phyloP scores from a whole-genome alignment of 2,329 filamentous ascomycete species.

The Microdochium trichocladiopsis region DNA sequence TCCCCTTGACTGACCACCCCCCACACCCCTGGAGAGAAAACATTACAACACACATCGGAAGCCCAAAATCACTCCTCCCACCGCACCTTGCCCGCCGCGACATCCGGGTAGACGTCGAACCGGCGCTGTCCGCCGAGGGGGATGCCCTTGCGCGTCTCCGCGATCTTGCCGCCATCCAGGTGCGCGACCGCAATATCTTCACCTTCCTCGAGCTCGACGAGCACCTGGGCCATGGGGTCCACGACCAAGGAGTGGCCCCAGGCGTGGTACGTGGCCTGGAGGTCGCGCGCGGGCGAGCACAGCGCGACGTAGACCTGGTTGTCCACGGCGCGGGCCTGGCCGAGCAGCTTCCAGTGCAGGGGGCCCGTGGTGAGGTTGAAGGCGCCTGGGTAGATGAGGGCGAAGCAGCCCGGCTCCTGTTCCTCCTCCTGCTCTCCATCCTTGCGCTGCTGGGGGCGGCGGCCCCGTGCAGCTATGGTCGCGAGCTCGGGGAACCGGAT shows the following conservation, averaged over 20 bases:
- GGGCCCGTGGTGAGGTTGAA: constrained; percentile 94
- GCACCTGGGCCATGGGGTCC: constrained; percentile 79
- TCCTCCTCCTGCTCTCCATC: background rate
- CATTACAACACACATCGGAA: background rate
- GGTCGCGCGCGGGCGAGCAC: constrained; percentile 83
- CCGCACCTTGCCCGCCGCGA: constrained; percentile 54
- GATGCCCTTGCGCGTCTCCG: constrained; percentile 72
- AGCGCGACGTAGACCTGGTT: constrained; percentile 92
- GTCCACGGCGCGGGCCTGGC: constrained; percentile 77
- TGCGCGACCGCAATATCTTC: constrained; percentile 73
- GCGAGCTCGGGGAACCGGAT: constrained; percentile 93
- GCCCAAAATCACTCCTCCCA: constrained; percentile 16
- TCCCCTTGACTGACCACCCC: too few relatives aligned
- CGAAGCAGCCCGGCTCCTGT: constrained; percentile 63
- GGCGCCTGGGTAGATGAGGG: constrained; percentile 88
- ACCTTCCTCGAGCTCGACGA: constrained; percentile 69
- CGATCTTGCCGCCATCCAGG: constrained; percentile 60
- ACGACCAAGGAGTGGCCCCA: constrained; percentile 88
- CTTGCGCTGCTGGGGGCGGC: background rate
- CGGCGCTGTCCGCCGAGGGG: constrained; percentile 78
- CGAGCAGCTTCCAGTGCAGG: constrained; percentile 84
- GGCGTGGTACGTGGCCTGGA: constrained; percentile 72
- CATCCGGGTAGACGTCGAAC: constrained; percentile 93
- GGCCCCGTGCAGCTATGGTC: constrained; percentile 68
- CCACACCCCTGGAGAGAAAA: too few relatives aligned